phyloP scores from a whole-genome alignment of 306 rosid genomes.

The Lathyrus aphaca region DNA sequence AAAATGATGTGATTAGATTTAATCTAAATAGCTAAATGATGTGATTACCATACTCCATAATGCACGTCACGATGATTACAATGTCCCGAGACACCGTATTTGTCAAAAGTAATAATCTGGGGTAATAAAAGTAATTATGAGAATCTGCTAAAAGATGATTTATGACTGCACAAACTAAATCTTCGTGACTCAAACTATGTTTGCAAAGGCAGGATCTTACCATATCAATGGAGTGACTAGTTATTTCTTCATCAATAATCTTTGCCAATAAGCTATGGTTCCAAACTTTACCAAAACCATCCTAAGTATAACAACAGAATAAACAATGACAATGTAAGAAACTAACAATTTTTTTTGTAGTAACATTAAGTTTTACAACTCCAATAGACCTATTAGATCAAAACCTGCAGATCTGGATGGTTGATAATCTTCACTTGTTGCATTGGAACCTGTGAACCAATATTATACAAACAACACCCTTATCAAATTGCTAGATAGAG shows the following conservation, averaged over 20 bases:
- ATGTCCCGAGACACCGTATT: conserved; percentile 88
- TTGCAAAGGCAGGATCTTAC: conserved; percentile 49
- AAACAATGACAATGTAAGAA: conserved; percentile 37
- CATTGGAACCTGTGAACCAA: conserved; percentile 60
- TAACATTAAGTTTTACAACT: conserved; percentile 17
- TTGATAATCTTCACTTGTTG: conserved; percentile 71
- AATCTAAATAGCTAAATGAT: conserved; percentile 9
- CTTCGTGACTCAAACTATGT: conserved; percentile 11
- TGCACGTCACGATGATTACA: conserved; percentile 87
- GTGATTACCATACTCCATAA: conserved; percentile 61
- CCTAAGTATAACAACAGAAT: conserved; percentile 53
- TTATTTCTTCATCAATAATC: conserved; percentile 60
- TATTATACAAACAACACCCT: conserved; percentile 34
- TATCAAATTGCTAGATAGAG: conserved; percentile 15
- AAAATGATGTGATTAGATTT: conserved; percentile 19
- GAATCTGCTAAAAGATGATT: conserved; percentile 24
- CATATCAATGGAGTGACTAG: conserved; percentile 55
- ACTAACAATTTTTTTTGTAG: conserved; percentile 30
- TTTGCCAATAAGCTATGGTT: conserved; percentile 60
- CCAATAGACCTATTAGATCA: conserved; percentile 43
- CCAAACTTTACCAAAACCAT: conserved; percentile 90
- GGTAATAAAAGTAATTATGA: conserved; percentile 35
- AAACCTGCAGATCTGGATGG: conserved; percentile 90
- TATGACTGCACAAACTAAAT: conserved; percentile 32
- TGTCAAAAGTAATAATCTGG: conserved; percentile 87